Evolutionary conservation across 169 alveolate species (phyloP).

Genomic region (Hepatocystis sp.): DNA sequence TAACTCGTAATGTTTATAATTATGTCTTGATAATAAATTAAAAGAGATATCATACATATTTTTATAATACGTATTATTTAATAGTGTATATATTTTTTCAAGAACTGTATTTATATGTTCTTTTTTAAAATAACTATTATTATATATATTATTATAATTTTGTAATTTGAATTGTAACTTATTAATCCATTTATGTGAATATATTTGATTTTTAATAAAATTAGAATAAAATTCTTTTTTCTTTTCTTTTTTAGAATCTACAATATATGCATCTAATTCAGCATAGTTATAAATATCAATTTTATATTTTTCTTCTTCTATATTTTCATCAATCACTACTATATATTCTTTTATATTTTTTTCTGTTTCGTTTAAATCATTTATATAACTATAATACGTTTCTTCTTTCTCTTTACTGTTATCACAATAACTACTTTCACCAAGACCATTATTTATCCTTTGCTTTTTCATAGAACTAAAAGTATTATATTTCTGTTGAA

Average conservation of each 20-base stretch:
- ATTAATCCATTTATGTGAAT: conserved; percentile 65
- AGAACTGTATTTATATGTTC: conserved; percentile 14
- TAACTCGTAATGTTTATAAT: conserved; percentile 46
- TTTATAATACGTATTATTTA: conserved; percentile 40
- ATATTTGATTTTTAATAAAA: conserved; percentile 71
- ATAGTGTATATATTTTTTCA: conserved; percentile 24
- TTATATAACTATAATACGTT: neutral
- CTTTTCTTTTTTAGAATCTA: conserved; percentile 69
- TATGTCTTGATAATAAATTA: conserved; percentile 19
- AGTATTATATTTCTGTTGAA: conserved; percentile 21
- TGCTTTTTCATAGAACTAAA: neutral
- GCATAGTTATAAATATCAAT: conserved; percentile 58
- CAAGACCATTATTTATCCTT: neutral
- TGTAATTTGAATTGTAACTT: conserved; percentile 55
- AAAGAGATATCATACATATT: conserved; percentile 52
- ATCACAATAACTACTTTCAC: no score
- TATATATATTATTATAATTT: conserved; percentile 50
- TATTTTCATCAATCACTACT: conserved; percentile 61
- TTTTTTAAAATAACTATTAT: conserved; percentile 43
- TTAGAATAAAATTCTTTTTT: conserved; percentile 57
- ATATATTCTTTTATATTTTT: conserved; percentile 46
- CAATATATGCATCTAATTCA: conserved; percentile 63
- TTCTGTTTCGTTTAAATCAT: neutral
- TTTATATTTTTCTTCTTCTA: conserved; percentile 38
- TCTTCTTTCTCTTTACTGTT: neutral